Evolutionary conservation across 495 filamentous ascomycete species (phyloP), one percentile per base, ranked within the genome.

Genomic region (Aspergillus cristatus): DNA sequence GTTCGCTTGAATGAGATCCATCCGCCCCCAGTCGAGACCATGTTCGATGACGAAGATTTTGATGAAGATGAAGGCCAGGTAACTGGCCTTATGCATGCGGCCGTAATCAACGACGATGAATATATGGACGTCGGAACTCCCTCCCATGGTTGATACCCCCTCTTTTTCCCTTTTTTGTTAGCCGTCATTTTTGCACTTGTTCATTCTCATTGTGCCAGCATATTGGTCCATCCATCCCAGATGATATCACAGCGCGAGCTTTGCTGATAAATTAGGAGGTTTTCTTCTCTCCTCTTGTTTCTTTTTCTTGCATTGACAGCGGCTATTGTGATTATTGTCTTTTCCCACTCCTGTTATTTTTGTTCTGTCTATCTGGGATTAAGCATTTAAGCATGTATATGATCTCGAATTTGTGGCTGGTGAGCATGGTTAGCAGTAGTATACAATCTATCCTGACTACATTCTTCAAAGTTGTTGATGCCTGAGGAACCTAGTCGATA

Each of bases 1-100:
- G 65, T 75, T 16, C 78, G 84, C 49, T 68, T 98, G 22, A 95
- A 93, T 37, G 54, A 50, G 38, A 53, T 56, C 24, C 42, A 40
- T 14, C 34, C 48, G 3, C 42, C 49, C 15, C 57, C 43, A 14
- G 63, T 68, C 36, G 56, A 65, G 40, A 62, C 58, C 12, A 72
- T 71, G 64, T 75, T 72, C 43, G 71, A 74, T 40, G 73, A 73
- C 35, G 72, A 74, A 26, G 73, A 76, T 45, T 50, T 67, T 28
- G 70, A 70, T 34, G 67, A 63, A 53, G 69, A 75, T 36, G 70
- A 68, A 18, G 70, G 67, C 33, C 70, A 68, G 26, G 64, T 78
- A 47, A 69, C 71, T 15, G 72, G 72, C 17, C 52, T 76, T 47
- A 70, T 76, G 71, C 57, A 69, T 49, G 70, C 67, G 11, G 65